Percentiles rank a stretch among this genome's conserved stretches.
These are phyloP conservation scores for Laetiporus sulphureus DNA, from an alignment of 1,284 basidiomycete genomes.

Conservation along the genomic window DNA sequence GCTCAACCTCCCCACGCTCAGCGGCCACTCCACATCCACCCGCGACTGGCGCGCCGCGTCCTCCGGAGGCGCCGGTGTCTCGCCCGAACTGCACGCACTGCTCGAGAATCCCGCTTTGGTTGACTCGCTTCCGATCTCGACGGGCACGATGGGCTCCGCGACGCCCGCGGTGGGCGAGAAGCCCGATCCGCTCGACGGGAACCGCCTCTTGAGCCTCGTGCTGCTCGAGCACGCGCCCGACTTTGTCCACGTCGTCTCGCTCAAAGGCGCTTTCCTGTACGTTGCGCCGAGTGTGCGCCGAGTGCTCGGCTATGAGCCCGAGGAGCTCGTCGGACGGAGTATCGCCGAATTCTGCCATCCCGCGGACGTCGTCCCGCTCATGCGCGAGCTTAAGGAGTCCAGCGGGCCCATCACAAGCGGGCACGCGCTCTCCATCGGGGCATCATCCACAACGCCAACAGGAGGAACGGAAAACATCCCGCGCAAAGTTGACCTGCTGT, in stretches of 20 bases:
- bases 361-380: conserved; percentile 84
- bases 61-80: conserved; percentile 27
- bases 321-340: conserved; percentile 75
- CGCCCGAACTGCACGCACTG: conserved; percentile 35
- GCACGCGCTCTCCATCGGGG: conserved; percentile 6
- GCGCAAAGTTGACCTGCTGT: conserved; percentile 67
- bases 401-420: conserved; percentile 23
- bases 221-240: conserved; percentile 69
- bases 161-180: conserved; percentile 15
- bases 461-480: conserved; percentile 9
- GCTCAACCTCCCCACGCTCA: conserved; percentile 8
- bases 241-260: conserved; percentile 85
- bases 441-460: background rate
- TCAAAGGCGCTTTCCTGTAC: conserved; percentile 93
- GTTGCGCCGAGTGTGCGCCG: conserved; percentile 76
- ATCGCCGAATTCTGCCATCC: conserved; percentile 82
- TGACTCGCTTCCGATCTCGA: conserved; percentile 30
- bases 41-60: conserved; percentile 31
- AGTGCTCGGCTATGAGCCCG: conserved; percentile 75
- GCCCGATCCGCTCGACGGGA: conserved; percentile 28
- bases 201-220: conserved; percentile 52
- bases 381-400: conserved; percentile 88
- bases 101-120: conserved; percentile 33
- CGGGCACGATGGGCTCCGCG: conserved; percentile 19
- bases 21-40: conserved; percentile 6